Evolutionary conservation across 2,329 filamentous ascomycete genomes (phyloP).

Genomic region (Fusarium sp.): DNA sequence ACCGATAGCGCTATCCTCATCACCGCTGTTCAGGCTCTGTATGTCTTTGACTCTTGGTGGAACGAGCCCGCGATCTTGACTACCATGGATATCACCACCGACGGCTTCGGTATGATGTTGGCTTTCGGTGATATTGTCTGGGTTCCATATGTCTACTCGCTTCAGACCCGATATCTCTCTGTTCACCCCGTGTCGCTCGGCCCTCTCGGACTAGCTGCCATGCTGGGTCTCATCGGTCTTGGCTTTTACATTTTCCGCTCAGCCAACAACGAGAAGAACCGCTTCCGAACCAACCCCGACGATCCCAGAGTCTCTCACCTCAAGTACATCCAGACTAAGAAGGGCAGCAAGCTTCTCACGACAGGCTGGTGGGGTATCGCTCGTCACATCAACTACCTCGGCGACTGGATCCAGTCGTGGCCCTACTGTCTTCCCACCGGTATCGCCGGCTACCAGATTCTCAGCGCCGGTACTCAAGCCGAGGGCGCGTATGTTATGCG

Average conservation of each 20-base stretch:
- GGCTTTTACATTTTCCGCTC: constrained; percentile 95
- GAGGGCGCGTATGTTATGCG: constrained; percentile 67
- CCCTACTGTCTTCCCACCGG: constrained; percentile 90
- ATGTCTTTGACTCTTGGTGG: constrained; percentile 85
- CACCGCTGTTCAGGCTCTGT: constrained; percentile 81
- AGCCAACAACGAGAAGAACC: constrained; percentile 96
- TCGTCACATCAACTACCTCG: constrained; percentile 95
- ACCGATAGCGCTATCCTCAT: constrained; percentile 89
- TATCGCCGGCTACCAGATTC: constrained; percentile 82
- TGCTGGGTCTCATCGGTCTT: constrained; percentile 74
- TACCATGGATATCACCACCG: constrained; percentile 92
- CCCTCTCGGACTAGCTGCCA: constrained; percentile 70
- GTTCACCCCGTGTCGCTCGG: constrained; percentile 86
- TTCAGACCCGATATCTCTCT: constrained; percentile 87
- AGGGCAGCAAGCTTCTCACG: constrained; percentile 82
- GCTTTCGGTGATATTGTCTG: constrained; percentile 92
- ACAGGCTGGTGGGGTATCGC: constrained; percentile 95
- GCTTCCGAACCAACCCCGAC: constrained; percentile 87
- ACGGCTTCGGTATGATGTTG: constrained; percentile 96
- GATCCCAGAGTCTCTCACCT: constrained; percentile 84
- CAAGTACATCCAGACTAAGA: constrained; percentile 85
- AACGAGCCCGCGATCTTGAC: constrained; percentile 92
- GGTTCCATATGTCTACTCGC: constrained; percentile 90
- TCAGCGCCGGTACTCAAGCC: constrained; percentile 64
- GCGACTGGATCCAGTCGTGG: constrained; percentile 96